These are phyloP conservation scores for Podila epicladia DNA, from an alignment of 192 early-diverging fungal genomes.

Conservation along the genomic window DNA sequence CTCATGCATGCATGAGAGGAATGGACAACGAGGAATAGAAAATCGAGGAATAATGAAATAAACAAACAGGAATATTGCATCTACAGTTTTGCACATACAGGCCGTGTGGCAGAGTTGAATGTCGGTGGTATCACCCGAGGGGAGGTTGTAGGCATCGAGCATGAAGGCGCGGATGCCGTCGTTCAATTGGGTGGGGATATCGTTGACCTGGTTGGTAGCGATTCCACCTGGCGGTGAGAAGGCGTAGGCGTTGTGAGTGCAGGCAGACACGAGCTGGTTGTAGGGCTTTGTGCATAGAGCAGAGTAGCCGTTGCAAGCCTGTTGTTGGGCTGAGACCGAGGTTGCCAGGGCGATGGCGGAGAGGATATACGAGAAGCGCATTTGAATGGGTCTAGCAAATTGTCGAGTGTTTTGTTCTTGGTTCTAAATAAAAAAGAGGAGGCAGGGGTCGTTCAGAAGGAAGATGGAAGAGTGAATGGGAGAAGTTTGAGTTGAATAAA, in stretches of 20 bases:
- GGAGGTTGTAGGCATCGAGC: constrained; percentile 62
- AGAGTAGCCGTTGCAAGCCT: constrained; percentile 72
- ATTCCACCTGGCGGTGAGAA: constrained; percentile 56
- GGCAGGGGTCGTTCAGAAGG: neutral
- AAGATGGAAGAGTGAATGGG: neutral
- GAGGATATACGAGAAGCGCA: constrained; percentile 29
- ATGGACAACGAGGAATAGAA: neutral
- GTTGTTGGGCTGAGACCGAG: constrained; percentile 22
- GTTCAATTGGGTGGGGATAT: constrained; percentile 70
- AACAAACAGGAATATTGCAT: neutral
- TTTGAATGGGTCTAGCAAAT: neutral
- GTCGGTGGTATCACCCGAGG: constrained; percentile 29
- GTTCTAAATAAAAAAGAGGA: neutral
- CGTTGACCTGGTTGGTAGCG: constrained; percentile 75
- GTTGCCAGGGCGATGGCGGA: constrained; percentile 1
- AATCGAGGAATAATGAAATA: too few relatives aligned
- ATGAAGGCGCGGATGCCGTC: constrained; percentile 81
- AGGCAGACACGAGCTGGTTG: constrained; percentile 69
- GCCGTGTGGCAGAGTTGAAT: constrained; percentile 73
- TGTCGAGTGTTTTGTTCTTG: neutral
- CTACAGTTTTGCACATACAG: constrained; percentile 44
- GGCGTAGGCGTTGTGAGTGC: constrained; percentile 82
- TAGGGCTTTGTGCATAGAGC: constrained; percentile 74
- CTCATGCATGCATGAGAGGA: neutral
- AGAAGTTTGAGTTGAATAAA: neutral